These are phyloP conservation scores for Paspalum notatum DNA, from an alignment of 176 grass and related monocot species.

Conservation along the genomic window DNA sequence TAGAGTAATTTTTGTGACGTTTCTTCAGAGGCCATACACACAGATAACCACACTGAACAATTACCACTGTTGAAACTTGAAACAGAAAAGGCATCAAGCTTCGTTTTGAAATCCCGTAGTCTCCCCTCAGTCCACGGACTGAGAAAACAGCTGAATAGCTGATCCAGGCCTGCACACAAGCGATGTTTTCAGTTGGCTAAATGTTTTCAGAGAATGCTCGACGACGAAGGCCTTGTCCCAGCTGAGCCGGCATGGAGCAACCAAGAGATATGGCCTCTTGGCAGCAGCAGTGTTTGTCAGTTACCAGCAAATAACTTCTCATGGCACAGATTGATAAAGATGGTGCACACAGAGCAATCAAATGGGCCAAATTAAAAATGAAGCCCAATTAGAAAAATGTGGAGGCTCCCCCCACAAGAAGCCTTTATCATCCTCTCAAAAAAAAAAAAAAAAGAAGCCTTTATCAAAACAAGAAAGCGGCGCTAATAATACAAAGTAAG, in stretches of 20 bases:
- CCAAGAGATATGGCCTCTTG: background rate
- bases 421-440: no score
- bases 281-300: no score
- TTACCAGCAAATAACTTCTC: no score
- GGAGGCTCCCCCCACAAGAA: background rate
- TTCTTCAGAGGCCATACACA: background rate
- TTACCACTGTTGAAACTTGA: background rate
- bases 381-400: conserved; percentile 5
- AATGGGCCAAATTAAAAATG: background rate
- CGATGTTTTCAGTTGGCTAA: background rate
- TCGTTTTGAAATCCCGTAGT: background rate
- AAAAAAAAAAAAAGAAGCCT: background rate
- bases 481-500: background rate
- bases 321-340: background rate
- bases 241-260: background rate
- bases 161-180: background rate
- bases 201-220: background rate
- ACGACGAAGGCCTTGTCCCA: background rate
- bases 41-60: background rate
- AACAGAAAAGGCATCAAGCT: background rate
- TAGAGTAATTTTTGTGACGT: background rate
- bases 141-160: background rate
- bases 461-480: background rate
- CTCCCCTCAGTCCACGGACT: background rate
- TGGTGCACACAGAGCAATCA: background rate